Evolutionary conservation across 1,139 yeast species (phyloP).

Genomic region (Yamadazyma diddensiae): DNA sequence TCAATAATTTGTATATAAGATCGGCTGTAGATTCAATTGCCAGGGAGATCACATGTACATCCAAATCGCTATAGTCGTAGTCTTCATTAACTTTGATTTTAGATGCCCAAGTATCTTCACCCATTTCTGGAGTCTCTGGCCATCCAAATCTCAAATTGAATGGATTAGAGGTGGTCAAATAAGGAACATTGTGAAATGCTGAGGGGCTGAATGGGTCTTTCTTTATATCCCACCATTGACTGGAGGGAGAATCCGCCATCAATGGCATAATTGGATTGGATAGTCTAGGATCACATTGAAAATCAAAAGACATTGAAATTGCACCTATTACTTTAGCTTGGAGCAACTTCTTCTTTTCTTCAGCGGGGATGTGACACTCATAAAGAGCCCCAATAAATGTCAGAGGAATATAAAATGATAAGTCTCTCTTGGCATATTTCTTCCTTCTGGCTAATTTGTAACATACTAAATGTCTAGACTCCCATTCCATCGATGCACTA

Average conservation of each 20-base stretch:
- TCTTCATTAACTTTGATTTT: constrained; percentile 50
- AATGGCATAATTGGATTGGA: constrained; percentile 56
- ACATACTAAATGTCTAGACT: constrained; percentile 41
- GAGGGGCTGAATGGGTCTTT: constrained; percentile 21
- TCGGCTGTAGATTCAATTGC: constrained; percentile 34
- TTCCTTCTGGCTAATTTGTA: constrained; percentile 63
- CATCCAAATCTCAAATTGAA: constrained; percentile 42
- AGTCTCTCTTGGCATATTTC: constrained; percentile 50
- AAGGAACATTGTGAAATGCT: constrained; percentile 54
- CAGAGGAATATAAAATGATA: constrained; percentile 54
- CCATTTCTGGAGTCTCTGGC: constrained; percentile 26
- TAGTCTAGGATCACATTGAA: constrained; percentile 33
- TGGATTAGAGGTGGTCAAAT: constrained; percentile 49
- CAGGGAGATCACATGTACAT: constrained; percentile 30
- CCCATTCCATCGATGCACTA: constrained; percentile 27
- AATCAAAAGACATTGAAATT: constrained; percentile 18
- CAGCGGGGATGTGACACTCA: constrained; percentile 43
- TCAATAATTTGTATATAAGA: constrained; percentile 23
- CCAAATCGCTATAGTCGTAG: constrained; percentile 41
- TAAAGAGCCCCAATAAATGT: constrained; percentile 68
- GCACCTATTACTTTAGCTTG: constrained; percentile 15
- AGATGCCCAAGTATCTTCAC: constrained; percentile 44
- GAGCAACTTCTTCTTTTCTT: constrained; percentile 19
- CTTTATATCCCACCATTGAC: constrained; percentile 43
- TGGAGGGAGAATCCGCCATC: constrained; percentile 53